These are phyloP conservation scores for Trichocomaceae sp. DNA, from an alignment of 2,329 filamentous ascomycete species.

Conservation along the genomic window DNA sequence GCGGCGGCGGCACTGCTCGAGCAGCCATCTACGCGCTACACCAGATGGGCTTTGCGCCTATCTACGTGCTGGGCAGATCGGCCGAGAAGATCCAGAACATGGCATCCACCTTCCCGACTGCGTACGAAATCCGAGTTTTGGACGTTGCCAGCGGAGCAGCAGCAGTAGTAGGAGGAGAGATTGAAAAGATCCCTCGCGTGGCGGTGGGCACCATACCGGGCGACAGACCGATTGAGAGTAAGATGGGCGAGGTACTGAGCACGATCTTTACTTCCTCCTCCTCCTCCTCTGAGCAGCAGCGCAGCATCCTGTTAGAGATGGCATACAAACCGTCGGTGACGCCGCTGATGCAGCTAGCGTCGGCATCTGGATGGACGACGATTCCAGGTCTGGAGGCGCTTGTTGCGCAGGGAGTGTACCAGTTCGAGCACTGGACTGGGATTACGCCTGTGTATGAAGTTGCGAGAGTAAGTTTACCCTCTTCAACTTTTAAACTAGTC, in stretches of 20 bases:
- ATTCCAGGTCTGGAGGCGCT: constrained; percentile 85
- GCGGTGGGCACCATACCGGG: constrained; percentile 88
- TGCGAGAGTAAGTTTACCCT: constrained; percentile 49
- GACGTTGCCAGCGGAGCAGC: constrained; percentile 34
- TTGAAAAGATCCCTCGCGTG: constrained; percentile 56
- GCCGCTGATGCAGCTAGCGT: constrained; percentile 74
- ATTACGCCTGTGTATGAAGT: constrained; percentile 67
- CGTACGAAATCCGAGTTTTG: constrained; percentile 65
- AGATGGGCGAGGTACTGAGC: constrained; percentile 60
- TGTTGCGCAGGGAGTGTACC: constrained; percentile 75
- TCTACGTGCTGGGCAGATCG: constrained; percentile 80
- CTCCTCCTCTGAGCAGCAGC: no score
- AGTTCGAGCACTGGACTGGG: constrained; percentile 80
- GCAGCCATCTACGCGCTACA: constrained; percentile 86
- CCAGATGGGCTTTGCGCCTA: constrained; percentile 72
- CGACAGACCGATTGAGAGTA: constrained; percentile 70
- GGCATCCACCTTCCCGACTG: constrained; percentile 62
- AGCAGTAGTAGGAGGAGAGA: constrained; percentile 37
- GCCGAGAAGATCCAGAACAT: constrained; percentile 61
- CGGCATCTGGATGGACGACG: constrained; percentile 69
- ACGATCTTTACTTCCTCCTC: no score
- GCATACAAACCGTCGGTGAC: constrained; percentile 87
- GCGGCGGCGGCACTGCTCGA: constrained; percentile 83
- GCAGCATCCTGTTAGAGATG: constrained; percentile 75
- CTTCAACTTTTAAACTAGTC: neutral